Base-by-base conservation (phyloP, 345 rosid genomes). In the Ricinus communis region DNA sequence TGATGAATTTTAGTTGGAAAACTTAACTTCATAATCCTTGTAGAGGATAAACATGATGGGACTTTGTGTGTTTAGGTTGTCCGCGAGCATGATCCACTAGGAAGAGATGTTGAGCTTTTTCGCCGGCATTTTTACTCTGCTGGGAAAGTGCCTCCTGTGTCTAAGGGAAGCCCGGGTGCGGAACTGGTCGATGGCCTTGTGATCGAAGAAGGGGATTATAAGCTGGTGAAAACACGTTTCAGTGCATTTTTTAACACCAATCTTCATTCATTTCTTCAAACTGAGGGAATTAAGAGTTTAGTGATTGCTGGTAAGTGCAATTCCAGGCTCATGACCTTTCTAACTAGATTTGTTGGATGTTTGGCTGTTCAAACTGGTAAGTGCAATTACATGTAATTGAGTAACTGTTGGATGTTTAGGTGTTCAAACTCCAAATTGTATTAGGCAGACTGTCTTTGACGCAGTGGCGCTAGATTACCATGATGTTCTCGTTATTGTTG, bases 391-490 rank as follows among this genome's bases (percentile, higher is more conserved):
- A 12, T 43, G 47, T 4, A 43, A 43, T 9, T 43, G 47, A 43
- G 47, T 4, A 8, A 43, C 8, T 43, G 5, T 11, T 77, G 12
- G 59, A 41, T 40, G 8, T 72, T 49, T 77, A 90, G 98, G 96
- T 68, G 93, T 91, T 67, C 93, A 88, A 74, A 88, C 97, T 56
- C 97, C 96, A 8, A 95, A 90, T 61, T 88, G 97, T 83, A 82
- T 91, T 66, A 77, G 97, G 74, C 97, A 91, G 77, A 89, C 96
- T 8, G 92, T 79, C n/a, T 94, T 90, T 78, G 99, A 95, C 76
- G 95, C 93, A 0, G 90, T 90, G 49, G 97, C 82, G 40, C 71
- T 87, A 49, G 90, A 87, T 81, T 91, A 90, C 74, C 77, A 36
- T 66, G 53, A 74, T 31, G 88, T 91, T 66, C 72, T 84, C 28